These are phyloP conservation scores for Rossbeevera mucosa DNA, from an alignment of 768 basidiomycete genomes.

Conservation along the genomic window DNA sequence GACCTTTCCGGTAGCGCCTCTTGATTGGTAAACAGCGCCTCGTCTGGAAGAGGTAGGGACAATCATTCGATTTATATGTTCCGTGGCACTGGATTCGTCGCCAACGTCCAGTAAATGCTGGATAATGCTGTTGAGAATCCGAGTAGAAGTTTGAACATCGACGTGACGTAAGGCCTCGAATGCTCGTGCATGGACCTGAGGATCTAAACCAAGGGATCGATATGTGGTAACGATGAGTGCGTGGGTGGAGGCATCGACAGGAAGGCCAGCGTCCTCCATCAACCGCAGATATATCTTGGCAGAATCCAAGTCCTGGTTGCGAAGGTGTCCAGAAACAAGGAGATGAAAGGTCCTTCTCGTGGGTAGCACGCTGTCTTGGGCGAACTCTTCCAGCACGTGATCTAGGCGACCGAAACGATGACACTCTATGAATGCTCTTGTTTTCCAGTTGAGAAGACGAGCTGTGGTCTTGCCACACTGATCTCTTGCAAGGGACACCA, in stretches of 20 bases:
- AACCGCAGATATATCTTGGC: conserved; percentile 48
- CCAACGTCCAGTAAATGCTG: conserved; percentile 53
- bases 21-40: conserved; percentile 15
- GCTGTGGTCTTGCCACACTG: conserved; percentile 47
- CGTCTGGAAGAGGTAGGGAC: conserved; percentile 26
- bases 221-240: conserved; percentile 56
- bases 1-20: conserved; percentile 27
- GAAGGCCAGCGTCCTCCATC: conserved; percentile 57
- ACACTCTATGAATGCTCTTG: conserved; percentile 55
- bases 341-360: conserved; percentile 65
- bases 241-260: conserved; percentile 54
- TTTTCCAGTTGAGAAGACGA: conserved; percentile 68
- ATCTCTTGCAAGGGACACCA: conserved; percentile 46
- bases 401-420: conserved; percentile 45
- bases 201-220: conserved; percentile 55
- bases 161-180: conserved; percentile 44
- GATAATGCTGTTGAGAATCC: conserved; percentile 66
- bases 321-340: conserved; percentile 61
- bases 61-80: conserved; percentile 53
- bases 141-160: conserved; percentile 39
- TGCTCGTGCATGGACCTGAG: conserved; percentile 48
- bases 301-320: conserved; percentile 57
- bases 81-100: conserved; percentile 45
- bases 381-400: conserved; percentile 48
- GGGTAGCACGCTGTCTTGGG: conserved; percentile 41